Percentiles rank a stretch among this genome's conserved stretches.
Evolutionary conservation across 352 stramenopile species (phyloP).

Genomic region (Phytophthora podocarpi): DNA sequence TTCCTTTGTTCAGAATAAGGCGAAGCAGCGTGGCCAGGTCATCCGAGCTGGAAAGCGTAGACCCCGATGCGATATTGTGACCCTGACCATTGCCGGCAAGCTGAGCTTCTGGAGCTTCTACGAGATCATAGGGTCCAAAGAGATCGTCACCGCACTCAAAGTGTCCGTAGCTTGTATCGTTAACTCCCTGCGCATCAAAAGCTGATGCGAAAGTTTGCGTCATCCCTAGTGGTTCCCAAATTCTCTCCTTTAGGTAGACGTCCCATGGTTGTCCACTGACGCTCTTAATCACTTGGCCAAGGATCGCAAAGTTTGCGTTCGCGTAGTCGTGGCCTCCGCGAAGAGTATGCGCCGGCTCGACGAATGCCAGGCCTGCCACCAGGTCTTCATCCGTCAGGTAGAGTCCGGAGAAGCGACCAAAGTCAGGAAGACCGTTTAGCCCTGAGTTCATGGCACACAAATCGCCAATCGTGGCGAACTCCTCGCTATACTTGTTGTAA

Average conservation of each 20-base stretch:
- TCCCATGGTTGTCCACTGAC: constrained; percentile 55
- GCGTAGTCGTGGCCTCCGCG: constrained; percentile 61
- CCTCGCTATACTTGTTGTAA: constrained; percentile 63
- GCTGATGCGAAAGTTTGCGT: constrained; percentile 52
- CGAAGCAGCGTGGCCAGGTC: constrained; percentile 64
- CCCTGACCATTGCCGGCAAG: constrained; percentile 25
- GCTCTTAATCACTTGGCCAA: constrained; percentile 63
- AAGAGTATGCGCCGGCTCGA: constrained; percentile 48
- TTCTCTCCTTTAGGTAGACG: constrained; percentile 47
- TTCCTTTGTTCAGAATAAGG: constrained; percentile 69
- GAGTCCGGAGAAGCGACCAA: constrained; percentile 36
- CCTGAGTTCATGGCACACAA: constrained; percentile 71
- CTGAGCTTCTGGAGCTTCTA: constrained; percentile 37
- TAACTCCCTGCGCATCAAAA: constrained; percentile 26
- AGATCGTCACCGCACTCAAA: constrained; percentile 51
- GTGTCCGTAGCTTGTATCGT: constrained; percentile 51
- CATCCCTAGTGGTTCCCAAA: constrained; percentile 69
- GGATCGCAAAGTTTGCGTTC: constrained; percentile 67
- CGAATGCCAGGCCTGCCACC: constrained; percentile 40
- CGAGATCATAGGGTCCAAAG: constrained; percentile 52
- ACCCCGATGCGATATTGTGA: constrained; percentile 48
- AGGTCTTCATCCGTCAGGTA: constrained; percentile 47
- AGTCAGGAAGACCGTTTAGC: constrained; percentile 30
- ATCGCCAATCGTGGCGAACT: constrained; percentile 56
- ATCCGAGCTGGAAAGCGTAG: constrained; percentile 52